Conservation (phyloP, 768 basidiomycete genomes). For the Mycena maculata region DNA sequence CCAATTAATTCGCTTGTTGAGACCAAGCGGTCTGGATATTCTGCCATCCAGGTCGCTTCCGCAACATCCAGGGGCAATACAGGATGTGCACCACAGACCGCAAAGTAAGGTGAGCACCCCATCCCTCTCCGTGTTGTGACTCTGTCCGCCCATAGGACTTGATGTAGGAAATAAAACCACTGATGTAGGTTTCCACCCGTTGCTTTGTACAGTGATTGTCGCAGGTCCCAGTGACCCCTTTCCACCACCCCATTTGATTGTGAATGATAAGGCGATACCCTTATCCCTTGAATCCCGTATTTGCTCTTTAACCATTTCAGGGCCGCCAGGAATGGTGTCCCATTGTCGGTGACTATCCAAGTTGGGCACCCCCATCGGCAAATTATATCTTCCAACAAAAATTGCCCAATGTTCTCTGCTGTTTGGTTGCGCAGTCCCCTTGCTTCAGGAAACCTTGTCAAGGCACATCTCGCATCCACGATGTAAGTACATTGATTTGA, state of each 20-base stretch:
- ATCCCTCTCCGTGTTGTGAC: slow-evolving; percentile 28
- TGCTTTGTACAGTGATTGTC: slow-evolving; percentile 38
- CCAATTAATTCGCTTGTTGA: slow-evolving; percentile 36
- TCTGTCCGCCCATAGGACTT: slow-evolving; percentile 39
- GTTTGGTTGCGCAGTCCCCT: slow-evolving; percentile 37
- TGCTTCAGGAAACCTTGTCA: slow-evolving; percentile 39
- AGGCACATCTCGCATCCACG: slow-evolving; percentile 40
- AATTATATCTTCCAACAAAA: slow-evolving; percentile 45
- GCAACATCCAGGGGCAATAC: slow-evolving; percentile 39
- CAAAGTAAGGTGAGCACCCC: slow-evolving; percentile 37
- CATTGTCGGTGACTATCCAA: slow-evolving; percentile 52
- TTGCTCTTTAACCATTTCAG: slow-evolving; percentile 29
- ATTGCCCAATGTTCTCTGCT: slow-evolving; percentile 34
- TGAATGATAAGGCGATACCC: slow-evolving; percentile 56
- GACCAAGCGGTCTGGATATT: slow-evolving; percentile 24
- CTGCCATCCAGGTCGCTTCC: slow-evolving; percentile 43
- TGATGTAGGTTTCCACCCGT: slow-evolving; percentile 30
- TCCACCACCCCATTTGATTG: slow-evolving; percentile 54
- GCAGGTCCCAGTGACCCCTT: slow-evolving; percentile 42
- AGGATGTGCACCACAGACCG: slow-evolving; percentile 38
- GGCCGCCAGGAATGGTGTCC: slow-evolving; percentile 43
- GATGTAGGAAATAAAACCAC: slow-evolving; percentile 37
- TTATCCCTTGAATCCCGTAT: slow-evolving; percentile 52
- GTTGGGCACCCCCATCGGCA: slow-evolving; percentile 50
- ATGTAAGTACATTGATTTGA: slow-evolving; percentile 39